Evolutionary conservation across 2,329 filamentous ascomycete genomes (phyloP), one percentile per base, ranked within the genome.

Genomic region (Lachnellula subtilissima): DNA sequence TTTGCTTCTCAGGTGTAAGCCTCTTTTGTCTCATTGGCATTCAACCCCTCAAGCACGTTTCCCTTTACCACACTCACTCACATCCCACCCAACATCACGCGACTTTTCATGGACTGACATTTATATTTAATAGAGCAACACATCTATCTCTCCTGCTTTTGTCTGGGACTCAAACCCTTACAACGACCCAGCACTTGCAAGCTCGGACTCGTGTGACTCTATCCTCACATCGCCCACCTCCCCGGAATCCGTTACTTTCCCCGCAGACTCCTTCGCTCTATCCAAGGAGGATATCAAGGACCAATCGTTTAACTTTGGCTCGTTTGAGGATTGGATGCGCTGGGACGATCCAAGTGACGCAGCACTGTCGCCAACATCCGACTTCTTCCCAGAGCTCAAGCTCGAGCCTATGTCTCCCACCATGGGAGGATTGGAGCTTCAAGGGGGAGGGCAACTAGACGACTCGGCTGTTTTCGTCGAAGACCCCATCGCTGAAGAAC

Each of bases 321-420:
- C 65, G 5, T 69, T 65, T 19, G 67, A 69, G 37, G 65, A 67
- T 53, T 69, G 65, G 65, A 66, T 68, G 62, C 61, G 59, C 40
- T 69, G 67, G 67, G 67, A 69, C 63, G 65, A 68, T 28, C 60
- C 63, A 39, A 57, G 39, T 19, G 65, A 65, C 53, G 59, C 62
- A 23, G 62, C 64, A 14, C 54, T 65, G 11, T 67, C 66, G n/a
- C 64, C 65, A 22, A 59, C 60, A 3, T 61, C 62, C 5, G 60
- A 64, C 36, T 64, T 64, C 59, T 68, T 66, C 53, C 64, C 66
- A 3, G 64, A 65, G 17, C 55, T 67, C 43, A 67, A 67, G 43
- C 25, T 61, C 47, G 65, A 68, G 53, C 62, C 65, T 15, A 37
- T 57, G 9, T 66, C 65, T 8, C 65, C 66, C 9, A 60, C 48